These are phyloP conservation scores for Colletotrichum scovillei DNA, from an alignment of 2,329 filamentous ascomycete species.

Conservation along the genomic window DNA sequence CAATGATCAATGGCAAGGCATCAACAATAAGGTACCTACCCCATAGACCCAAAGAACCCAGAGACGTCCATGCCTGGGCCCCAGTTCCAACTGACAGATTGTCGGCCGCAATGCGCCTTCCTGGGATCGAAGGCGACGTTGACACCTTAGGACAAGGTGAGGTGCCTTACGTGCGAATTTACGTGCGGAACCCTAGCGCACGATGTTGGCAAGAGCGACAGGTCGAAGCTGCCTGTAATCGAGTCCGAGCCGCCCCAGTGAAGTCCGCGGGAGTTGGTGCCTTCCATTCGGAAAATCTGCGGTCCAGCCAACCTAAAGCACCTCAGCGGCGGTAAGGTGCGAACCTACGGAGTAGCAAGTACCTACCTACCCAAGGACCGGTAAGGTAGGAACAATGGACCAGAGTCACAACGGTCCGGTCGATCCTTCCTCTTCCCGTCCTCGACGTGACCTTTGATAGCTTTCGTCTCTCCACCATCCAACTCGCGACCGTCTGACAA, in stretches of 20 bases:
- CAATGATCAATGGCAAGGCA: not conserved
- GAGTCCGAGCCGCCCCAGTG: not conserved
- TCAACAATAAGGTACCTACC: not conserved
- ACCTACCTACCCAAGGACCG: not conserved
- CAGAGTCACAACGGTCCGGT: conserved; percentile 7
- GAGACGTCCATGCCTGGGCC: too few species aligned
- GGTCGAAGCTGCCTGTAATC: not conserved
- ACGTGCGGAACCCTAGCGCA: too few species aligned
- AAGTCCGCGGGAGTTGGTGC: not conserved
- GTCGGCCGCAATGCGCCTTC: too few species aligned
- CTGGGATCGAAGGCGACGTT: too few species aligned
- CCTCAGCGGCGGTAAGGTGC: not conserved
- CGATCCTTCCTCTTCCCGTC: conserved; percentile 7
- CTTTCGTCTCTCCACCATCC: not conserved
- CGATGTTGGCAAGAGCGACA: too few species aligned
- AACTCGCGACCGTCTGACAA: not conserved
- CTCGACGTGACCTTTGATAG: not conserved
- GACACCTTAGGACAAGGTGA: too few species aligned
- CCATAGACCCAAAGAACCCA: too few species aligned
- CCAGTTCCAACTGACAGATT: too few species aligned
- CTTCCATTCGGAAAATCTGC: not conserved
- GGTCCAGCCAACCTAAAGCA: not conserved
- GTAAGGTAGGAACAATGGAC: not conserved
- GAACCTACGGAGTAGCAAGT: too few species aligned
- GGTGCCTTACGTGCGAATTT: too few species aligned